Conservation (phyloP, 345 rosid genomes). For the rapeseed (Brassica napus) region DNA sequence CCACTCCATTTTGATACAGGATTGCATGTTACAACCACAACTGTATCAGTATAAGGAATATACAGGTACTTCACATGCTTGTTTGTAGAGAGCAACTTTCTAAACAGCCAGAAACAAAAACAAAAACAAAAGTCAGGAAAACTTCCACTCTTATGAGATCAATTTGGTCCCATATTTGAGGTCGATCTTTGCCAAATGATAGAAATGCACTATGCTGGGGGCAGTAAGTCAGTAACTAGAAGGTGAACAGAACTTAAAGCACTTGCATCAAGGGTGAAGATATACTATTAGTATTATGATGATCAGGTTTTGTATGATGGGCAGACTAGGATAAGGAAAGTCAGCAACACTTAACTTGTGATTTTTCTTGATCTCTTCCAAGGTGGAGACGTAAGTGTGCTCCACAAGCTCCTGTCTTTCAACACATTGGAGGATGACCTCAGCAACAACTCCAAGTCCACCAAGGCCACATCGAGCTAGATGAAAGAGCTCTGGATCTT, state of each 20-base stretch:
- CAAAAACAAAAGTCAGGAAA: constrained; percentile 8
- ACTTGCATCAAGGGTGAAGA: not conserved
- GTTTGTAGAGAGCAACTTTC: constrained; percentile 80
- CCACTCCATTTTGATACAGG: constrained; percentile 90
- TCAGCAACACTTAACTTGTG: constrained; percentile 60
- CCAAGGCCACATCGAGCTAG: constrained; percentile 95
- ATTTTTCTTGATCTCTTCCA: constrained; percentile 82
- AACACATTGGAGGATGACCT: constrained; percentile 91
- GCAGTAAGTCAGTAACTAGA: constrained; percentile 1
- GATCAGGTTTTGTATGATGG: too few relatives aligned
- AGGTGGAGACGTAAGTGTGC: constrained; percentile 72
- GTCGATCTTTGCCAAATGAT: not conserved
- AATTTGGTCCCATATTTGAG: not conserved
- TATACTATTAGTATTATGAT: not conserved
- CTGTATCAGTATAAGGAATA: constrained; percentile 80
- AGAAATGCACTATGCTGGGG: constrained; percentile 9
- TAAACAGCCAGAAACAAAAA: constrained; percentile 46
- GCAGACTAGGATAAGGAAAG: constrained; percentile 5
- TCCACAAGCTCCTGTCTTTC: constrained; percentile 93
- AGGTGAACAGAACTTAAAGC: not conserved
- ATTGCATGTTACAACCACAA: constrained; percentile 91
- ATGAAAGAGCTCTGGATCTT: constrained; percentile 87
- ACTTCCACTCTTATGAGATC: not conserved
- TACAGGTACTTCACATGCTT: constrained; percentile 93
- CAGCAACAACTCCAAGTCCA: constrained; percentile 95